phyloP scores from a whole-genome alignment of 805 yeast species.

The Candida chauliodis region DNA sequence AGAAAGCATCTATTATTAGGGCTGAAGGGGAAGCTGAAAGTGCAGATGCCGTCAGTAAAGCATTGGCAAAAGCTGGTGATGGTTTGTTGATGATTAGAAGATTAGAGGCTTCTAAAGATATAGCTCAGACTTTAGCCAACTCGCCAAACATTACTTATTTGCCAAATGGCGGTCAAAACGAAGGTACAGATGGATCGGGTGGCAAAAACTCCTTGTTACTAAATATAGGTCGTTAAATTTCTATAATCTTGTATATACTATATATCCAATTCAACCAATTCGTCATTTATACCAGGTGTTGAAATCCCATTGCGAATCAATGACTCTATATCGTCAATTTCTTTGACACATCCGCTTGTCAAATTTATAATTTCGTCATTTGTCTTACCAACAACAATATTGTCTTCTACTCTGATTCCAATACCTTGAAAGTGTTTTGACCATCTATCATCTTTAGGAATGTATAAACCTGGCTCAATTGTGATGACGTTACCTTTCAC shows the following conservation, averaged over 20 bases:
- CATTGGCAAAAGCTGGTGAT: conserved; percentile 91
- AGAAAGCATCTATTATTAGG: conserved; percentile 89
- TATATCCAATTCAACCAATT: conserved; percentile 27
- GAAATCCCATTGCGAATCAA: conserved; percentile 52
- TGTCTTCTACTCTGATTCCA: conserved; percentile 94
- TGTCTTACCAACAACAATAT: conserved; percentile 72
- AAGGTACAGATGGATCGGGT: conserved; percentile 15
- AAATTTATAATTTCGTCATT: conserved; percentile 48
- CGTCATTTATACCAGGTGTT: conserved; percentile 41
- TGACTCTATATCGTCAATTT: conserved; percentile 71
- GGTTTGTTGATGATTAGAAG: conserved; percentile 91
- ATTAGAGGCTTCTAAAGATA: conserved; percentile 94
- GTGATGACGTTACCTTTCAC: conserved; percentile 80
- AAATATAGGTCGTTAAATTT: conserved; percentile 48
- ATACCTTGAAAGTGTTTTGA: conserved; percentile 82
- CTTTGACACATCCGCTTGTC: conserved; percentile 84
- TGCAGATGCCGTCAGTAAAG: conserved; percentile 91
- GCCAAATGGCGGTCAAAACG: conserved; percentile 46
- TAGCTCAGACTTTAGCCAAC: conserved; percentile 80
- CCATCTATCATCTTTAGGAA: conserved; percentile 69
- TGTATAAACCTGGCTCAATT: conserved; percentile 92
- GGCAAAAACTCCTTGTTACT: conserved; percentile 56
- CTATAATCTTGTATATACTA: conserved; percentile 9
- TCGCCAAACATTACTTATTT: conserved; percentile 86
- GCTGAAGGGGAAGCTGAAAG: conserved; percentile 99